Conservation (phyloP, 257 asterid genomes). For the Nicotiana knightiana region DNA sequence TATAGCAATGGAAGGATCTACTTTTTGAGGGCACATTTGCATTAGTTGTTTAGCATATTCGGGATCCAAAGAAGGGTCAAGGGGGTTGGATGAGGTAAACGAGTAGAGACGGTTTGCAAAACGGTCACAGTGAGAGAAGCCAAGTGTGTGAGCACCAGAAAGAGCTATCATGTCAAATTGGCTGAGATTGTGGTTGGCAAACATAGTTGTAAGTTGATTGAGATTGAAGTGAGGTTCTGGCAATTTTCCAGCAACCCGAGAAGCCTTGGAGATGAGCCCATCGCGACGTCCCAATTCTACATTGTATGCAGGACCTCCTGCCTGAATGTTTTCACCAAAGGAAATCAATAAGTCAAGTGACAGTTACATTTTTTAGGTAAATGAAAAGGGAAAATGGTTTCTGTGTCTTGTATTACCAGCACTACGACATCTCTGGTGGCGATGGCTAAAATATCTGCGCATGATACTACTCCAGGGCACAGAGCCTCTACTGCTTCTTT, state of each 20-base stretch:
- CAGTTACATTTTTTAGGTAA: background rate
- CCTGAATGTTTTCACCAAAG: constrained; percentile 27
- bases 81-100: constrained; percentile 34
- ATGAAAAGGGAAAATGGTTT: background rate
- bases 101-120: constrained; percentile 53
- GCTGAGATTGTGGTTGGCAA: constrained; percentile 39
- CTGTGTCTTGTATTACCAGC: constrained; percentile 29
- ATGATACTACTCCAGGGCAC: constrained; percentile 60
- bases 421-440: constrained; percentile 68
- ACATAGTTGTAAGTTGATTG: constrained; percentile 33
- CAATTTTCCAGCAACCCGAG: constrained; percentile 48
- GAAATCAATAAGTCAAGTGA: background rate
- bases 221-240: constrained; percentile 52
- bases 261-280: constrained; percentile 47
- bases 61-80: constrained; percentile 60
- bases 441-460: constrained; percentile 62
- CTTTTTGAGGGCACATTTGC: constrained; percentile 45
- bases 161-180: constrained; percentile 62
- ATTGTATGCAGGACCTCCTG: constrained; percentile 55
- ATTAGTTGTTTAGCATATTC: constrained; percentile 50
- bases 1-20: constrained; percentile 43
- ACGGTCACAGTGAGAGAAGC: constrained; percentile 74
- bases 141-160: constrained; percentile 65
- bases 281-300: constrained; percentile 75
- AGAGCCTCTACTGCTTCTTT: constrained; percentile 65